Base-by-base conservation (phyloP, 768 basidiomycete genomes). In the Fomitopsis pulvina region DNA sequence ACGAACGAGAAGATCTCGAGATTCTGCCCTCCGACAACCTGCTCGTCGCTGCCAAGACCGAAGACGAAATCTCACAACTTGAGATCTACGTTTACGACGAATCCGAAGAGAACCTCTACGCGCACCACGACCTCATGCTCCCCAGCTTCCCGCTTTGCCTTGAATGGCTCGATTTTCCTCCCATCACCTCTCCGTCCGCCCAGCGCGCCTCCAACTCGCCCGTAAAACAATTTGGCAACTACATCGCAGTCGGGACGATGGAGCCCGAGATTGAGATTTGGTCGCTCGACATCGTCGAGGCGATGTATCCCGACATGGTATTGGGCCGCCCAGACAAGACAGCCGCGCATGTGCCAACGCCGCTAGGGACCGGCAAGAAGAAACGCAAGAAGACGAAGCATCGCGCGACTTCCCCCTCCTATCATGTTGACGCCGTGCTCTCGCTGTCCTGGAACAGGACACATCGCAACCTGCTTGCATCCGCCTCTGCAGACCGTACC, bases 191-290 rank as follows among this genome's bases (percentile, higher is more conserved):
- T 52, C 69, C 83, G 50, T 70, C 52, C 54, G 66, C 58, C 51
- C 66, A 47, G 47, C 62, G 20, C 59, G 66, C 14, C 63, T 65
- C 39, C 54, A 65, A 51, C 49, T 60, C 47, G 14, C 62, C 48
- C 54, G 57, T 62, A 14, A 63, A 62, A 57, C 56, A 66, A 42
- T 77, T 81, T 45, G 92, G 92, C 5, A 95, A 86, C 64, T 97
- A 89, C 67, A 85, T 99, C 57, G 96, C 96, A 1, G 93, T 99
- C 16, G 96, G 95, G 11, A 95, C 93, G 2, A 81, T 98, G 48
- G 94, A 98, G 56, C 95, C 96, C 21, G 92, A 95, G 63, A 97
- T 99, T 54, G 96, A 99, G 68, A 95, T 99, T 58, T 99, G 94
- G 92, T 94, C 92, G 14, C 75, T 97, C 45, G 94, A 98, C 65